Percentiles rank a stretch among this genome's conserved stretches.
Conservation (phyloP, 495 filamentous ascomycete species). For the Lasiosphaeria hispida region DNA sequence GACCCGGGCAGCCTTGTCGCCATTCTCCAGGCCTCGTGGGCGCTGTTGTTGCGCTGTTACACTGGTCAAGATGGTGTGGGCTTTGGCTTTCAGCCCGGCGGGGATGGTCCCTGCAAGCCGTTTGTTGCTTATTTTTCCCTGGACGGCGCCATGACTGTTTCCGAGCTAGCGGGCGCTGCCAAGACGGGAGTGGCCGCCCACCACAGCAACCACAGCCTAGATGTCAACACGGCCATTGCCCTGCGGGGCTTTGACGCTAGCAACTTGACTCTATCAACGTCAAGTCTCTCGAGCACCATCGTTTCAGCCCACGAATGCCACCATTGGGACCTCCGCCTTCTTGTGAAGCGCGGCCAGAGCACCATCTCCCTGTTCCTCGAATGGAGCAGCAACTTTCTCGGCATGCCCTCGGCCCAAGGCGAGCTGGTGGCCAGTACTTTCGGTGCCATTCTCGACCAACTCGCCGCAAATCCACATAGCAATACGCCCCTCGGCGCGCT, state of each 20-base stretch:
- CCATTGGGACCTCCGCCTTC: conserved; percentile 18
- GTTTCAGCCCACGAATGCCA: no score
- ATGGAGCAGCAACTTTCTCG: conserved; percentile 16
- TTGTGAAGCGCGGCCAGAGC: conserved; percentile 14
- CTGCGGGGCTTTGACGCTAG: no score
- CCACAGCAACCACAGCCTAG: no score
- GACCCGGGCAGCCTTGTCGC: conserved; percentile 11
- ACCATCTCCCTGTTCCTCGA: conserved; percentile 19
- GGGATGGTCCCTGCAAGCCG: background rate
- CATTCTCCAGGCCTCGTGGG: conserved; percentile 23
- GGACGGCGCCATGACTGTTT: background rate
- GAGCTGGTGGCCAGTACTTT: conserved; percentile 24
- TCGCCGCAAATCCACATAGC: no score
- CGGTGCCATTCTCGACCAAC: conserved; percentile 11
- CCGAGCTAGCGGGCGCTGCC: no score
- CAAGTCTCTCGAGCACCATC: no score
- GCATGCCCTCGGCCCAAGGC: conserved; percentile 19
- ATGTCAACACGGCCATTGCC: no score
- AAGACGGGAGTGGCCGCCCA: no score
- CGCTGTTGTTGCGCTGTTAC: conserved; percentile 23
- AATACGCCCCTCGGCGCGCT: conserved; percentile 8
- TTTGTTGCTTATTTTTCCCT: conserved; percentile 15
- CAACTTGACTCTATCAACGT: no score
- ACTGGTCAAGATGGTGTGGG: conserved; percentile 26
- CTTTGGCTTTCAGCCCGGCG: conserved; percentile 19